Percentiles rank a stretch among this genome's conserved stretches.
These are phyloP conservation scores for Arctium lappa DNA, from an alignment of 129 eudicot genomes.

Conservation along the genomic window DNA sequence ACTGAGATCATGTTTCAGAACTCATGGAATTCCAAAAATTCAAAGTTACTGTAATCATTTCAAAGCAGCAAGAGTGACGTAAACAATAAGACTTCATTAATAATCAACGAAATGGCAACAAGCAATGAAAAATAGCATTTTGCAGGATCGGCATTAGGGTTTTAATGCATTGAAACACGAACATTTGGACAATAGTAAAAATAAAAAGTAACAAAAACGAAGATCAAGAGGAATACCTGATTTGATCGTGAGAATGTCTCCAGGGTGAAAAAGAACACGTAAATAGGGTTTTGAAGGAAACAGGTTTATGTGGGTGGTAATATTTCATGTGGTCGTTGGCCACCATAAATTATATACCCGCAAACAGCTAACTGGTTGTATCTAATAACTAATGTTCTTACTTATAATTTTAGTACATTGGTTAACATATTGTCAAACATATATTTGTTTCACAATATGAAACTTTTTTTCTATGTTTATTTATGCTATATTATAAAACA, in stretches of 20 bases:
- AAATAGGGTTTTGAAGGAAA: slow-evolving; percentile 12
- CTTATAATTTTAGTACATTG: too few relatives aligned
- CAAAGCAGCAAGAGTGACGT: background rate
- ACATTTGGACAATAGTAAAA: background rate
- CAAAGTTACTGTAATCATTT: background rate
- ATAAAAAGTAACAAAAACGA: background rate
- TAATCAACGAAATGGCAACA: background rate
- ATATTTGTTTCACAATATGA: too few relatives aligned
- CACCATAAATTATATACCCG: background rate
- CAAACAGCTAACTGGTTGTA: too few relatives aligned
- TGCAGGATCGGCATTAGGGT: background rate
- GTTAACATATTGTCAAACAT: too few relatives aligned
- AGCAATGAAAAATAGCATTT: background rate
- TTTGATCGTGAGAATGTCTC: background rate
- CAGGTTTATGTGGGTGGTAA: background rate
- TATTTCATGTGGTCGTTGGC: background rate
- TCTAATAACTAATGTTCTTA: too few relatives aligned
- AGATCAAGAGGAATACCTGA: background rate
- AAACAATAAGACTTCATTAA: background rate
- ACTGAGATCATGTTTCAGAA: background rate
- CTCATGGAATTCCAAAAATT: background rate
- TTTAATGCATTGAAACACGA: background rate
- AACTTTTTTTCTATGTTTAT: too few relatives aligned
- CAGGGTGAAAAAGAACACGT: background rate
- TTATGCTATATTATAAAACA: too few relatives aligned